A percentile compares a stretch with the other conserved stretches of the same genome.
Conservation (phyloP, 2,329 filamentous ascomycete species). For the Beauveria caledonica region DNA sequence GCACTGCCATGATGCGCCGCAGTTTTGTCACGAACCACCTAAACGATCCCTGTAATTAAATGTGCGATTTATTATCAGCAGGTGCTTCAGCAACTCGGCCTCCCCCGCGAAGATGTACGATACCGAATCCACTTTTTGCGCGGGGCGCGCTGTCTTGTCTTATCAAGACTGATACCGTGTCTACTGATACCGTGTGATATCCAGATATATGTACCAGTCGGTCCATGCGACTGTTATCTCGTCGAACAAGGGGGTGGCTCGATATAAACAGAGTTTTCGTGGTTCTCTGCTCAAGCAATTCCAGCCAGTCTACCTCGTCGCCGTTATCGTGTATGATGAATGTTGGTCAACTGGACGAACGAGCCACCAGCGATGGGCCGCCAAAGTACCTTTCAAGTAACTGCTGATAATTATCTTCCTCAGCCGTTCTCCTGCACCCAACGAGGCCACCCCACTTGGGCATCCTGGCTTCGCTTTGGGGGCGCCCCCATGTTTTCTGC, state of each 20-base stretch:
- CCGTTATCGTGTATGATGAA: neutral
- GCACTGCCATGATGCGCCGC: neutral
- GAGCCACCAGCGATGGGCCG: neutral
- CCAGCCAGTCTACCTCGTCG: neutral
- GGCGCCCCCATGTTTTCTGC: neutral
- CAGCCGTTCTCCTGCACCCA: neutral
- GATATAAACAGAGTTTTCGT: neutral
- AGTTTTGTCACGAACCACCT: too few relatives aligned
- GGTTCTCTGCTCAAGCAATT: too few relatives aligned
- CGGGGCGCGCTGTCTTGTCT: neutral
- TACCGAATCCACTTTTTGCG: neutral
- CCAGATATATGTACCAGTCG: neutral
- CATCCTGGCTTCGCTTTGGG: neutral
- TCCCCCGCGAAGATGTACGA: neutral
- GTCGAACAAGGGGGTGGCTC: neutral
- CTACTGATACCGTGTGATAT: neutral
- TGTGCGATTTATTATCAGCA: neutral
- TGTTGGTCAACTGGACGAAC: neutral
- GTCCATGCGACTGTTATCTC: neutral
- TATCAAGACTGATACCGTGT: neutral
- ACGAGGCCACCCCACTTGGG: neutral
- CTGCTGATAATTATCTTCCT: neutral
- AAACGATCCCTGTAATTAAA: neutral
- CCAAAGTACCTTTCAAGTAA: neutral
- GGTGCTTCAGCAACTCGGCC: neutral